phyloP scores from a whole-genome alignment of 768 basidiomycete genomes.

The Chlorophyllum brunneum region DNA sequence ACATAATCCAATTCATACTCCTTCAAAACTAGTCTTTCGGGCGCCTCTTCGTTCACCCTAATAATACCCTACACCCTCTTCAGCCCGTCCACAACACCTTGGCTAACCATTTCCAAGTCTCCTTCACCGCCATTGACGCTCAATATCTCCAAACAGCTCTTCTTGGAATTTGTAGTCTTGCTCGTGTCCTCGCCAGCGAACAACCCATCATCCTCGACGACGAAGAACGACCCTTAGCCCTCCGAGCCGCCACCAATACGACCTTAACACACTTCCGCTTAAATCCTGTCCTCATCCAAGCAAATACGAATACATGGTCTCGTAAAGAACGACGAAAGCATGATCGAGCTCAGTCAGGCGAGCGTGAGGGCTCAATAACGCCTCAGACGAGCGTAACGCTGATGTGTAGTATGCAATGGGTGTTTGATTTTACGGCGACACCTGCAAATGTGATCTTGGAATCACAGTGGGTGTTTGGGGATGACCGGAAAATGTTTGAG shows the following conservation, averaged over 20 bases:
- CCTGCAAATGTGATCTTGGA: conserved; percentile 25
- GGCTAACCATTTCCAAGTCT: conserved; percentile 30
- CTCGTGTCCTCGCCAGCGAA: conserved; percentile 3
- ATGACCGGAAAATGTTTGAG: conserved; percentile 55
- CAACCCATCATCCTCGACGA: conserved; percentile 6
- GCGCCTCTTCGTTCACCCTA: conserved; percentile 28
- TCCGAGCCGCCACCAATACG: background rate
- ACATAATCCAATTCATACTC: background rate
- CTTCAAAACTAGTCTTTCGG: conserved; percentile 17
- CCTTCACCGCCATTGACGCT: conserved; percentile 10
- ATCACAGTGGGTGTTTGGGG: conserved; percentile 63
- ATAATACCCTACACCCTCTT: conserved; percentile 42
- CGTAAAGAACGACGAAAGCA: conserved; percentile 55
- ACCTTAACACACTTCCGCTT: background rate
- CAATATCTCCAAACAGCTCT: background rate
- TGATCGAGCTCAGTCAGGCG: conserved; percentile 20
- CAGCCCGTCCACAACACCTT: conserved; percentile 61
- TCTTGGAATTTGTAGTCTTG: background rate
- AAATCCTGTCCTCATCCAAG: conserved; percentile 18
- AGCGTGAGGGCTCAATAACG: conserved; percentile 41
- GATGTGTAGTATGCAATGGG: conserved; percentile 23
- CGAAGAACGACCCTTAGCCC: background rate
- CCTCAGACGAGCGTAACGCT: conserved; percentile 42
- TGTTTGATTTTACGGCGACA: conserved; percentile 4
- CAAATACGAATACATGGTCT: conserved; percentile 47